These are phyloP conservation scores for Trypanosomatidae sp. DNA, from an alignment of 208 protist species.

Conservation along the genomic window DNA sequence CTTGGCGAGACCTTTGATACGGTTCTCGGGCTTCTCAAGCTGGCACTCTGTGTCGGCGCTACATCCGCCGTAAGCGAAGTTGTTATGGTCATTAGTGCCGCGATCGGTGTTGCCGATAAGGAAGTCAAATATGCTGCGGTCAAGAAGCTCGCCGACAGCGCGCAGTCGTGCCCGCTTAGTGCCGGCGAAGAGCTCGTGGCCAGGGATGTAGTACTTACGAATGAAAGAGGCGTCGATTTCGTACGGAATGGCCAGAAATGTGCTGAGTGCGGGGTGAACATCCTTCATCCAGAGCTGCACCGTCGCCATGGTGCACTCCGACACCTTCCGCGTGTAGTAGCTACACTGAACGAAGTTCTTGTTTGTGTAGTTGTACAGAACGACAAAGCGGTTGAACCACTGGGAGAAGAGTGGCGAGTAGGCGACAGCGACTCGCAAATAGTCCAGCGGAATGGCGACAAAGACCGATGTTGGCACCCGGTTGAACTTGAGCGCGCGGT, in stretches of 20 bases:
- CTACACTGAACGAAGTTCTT: slow-evolving; percentile 49
- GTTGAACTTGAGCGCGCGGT: slow-evolving; percentile 65
- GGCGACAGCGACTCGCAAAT: slow-evolving; percentile 61
- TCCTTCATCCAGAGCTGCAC: slow-evolving; percentile 89
- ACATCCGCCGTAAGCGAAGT: slow-evolving; percentile 88
- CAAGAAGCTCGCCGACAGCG: slow-evolving; percentile 67
- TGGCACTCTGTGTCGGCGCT: slow-evolving; percentile 49
- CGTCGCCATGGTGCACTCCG: slow-evolving; percentile 59
- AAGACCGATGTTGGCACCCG: slow-evolving; percentile 70
- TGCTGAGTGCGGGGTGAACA: slow-evolving; percentile 64
- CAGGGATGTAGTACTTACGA: slow-evolving; percentile 70
- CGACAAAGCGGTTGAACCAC: slow-evolving; percentile 71
- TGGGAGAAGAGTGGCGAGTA: slow-evolving; percentile 76
- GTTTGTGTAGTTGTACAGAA: slow-evolving; percentile 68
- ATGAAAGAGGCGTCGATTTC: slow-evolving; percentile 59
- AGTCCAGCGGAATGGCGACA: slow-evolving; percentile 65
- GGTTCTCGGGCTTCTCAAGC: slow-evolving; percentile 25
- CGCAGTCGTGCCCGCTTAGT: slow-evolving; percentile 56
- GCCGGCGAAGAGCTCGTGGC: slow-evolving; percentile 46
- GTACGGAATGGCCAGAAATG: slow-evolving; percentile 69
- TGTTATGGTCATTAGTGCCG: slow-evolving; percentile 86
- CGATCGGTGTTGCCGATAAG: slow-evolving; percentile 81
- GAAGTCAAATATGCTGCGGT: slow-evolving; percentile 87
- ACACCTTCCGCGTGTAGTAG: slow-evolving; percentile 27
- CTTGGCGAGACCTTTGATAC: slow-evolving; percentile 64